A percentile compares a stretch with the other conserved stretches of the same genome.
phyloP scores from a whole-genome alignment of 2,329 filamentous ascomycete genomes.

The Ophiocordyceps polyrhachis-furcata region DNA sequence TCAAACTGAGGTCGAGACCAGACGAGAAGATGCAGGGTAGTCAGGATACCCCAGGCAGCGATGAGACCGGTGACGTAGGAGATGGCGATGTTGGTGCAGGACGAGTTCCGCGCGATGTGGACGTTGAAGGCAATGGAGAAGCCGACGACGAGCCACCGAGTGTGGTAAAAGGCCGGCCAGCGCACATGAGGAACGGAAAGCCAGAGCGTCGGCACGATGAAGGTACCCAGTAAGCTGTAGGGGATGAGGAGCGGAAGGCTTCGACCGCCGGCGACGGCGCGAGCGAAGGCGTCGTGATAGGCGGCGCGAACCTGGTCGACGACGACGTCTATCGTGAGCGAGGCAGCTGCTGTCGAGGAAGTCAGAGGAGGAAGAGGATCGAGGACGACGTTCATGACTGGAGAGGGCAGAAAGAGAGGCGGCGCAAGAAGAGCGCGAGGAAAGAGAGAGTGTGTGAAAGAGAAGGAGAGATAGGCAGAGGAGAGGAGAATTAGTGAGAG shows the following conservation, averaged over 20 bases:
- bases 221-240: slow-evolving; percentile 25
- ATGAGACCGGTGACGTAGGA: slow-evolving; percentile 32
- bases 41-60: slow-evolving; percentile 30
- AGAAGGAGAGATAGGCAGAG: not conserved
- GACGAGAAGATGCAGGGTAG: slow-evolving; percentile 28
- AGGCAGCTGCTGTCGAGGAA: not conserved
- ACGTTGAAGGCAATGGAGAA: slow-evolving; percentile 24
- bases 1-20: slow-evolving; percentile 38
- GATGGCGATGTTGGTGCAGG: slow-evolving; percentile 31
- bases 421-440: no score
- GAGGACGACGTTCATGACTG: not conserved
- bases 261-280: slow-evolving; percentile 17
- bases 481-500: slow-evolving; percentile 3
- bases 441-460: not conserved
- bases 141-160: slow-evolving; percentile 28
- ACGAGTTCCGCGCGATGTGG: slow-evolving; percentile 20
- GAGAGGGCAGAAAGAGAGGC: not conserved
- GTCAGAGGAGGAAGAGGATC: not conserved
- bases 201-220: slow-evolving; percentile 33
- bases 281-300: slow-evolving; percentile 19
- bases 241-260: slow-evolving; percentile 32
- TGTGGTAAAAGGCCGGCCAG: slow-evolving; percentile 29
- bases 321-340: not conserved
- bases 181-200: slow-evolving; percentile 34
- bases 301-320: slow-evolving; percentile 7